Percentiles rank a stretch among this genome's conserved stretches.
Evolutionary conservation across 225 moss, liverwort and hornwort species (phyloP).

Genomic region (Pseudisothecium myosuroides): DNA sequence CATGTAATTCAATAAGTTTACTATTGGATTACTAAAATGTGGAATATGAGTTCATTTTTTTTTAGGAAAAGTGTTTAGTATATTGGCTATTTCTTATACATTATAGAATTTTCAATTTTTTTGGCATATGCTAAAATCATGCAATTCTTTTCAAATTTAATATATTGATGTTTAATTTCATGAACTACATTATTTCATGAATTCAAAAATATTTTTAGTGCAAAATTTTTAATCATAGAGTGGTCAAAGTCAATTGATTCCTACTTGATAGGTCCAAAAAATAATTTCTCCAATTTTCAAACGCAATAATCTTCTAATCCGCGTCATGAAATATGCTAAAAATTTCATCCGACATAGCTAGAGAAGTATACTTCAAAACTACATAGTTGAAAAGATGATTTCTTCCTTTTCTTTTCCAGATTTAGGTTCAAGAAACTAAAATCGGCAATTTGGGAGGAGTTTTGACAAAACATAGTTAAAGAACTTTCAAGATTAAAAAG

Average conservation of each 20-base stretch:
- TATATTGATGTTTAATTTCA: accelerated
- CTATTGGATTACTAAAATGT: no score
- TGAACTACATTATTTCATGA: background rate
- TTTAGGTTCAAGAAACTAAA: background rate
- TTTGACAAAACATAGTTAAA: no score
- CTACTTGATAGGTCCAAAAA: background rate
- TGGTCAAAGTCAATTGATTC: background rate
- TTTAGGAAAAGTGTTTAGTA: background rate
- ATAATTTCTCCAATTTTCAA: background rate
- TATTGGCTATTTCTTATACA: background rate
- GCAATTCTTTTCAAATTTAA: background rate
- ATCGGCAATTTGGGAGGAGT: background rate
- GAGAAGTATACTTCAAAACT: background rate
- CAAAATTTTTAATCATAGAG: background rate
- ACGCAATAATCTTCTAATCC: background rate
- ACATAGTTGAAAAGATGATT: background rate
- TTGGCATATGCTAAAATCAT: background rate
- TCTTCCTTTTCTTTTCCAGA: background rate
- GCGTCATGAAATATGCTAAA: accelerated
- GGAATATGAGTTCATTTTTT: no score
- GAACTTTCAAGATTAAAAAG: no score
- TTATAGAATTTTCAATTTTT: background rate
- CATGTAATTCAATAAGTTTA: no score
- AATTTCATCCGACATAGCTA: background rate
- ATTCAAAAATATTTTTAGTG: background rate